Percentiles rank a stretch among this genome's conserved stretches.
Evolutionary conservation across 2,329 filamentous ascomycete genomes (phyloP).

Genomic region (Aureobasidium sp.): DNA sequence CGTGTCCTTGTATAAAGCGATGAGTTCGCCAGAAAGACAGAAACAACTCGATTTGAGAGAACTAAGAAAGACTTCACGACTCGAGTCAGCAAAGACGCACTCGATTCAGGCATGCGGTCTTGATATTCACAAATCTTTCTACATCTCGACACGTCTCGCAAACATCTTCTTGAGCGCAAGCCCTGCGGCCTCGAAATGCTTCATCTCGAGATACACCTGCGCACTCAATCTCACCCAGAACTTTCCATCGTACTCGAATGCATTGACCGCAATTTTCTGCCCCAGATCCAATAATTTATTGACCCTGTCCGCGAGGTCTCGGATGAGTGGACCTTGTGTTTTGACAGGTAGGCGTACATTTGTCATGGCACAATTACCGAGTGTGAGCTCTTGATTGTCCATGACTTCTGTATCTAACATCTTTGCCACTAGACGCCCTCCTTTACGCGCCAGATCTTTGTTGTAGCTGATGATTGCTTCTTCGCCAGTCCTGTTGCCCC

Average conservation of each 20-base stretch:
- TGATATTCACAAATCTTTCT: too few relatives aligned
- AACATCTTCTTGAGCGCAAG: background rate
- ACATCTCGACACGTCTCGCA: too few relatives aligned
- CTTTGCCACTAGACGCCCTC: constrained; percentile 65
- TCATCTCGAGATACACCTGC: constrained; percentile 84
- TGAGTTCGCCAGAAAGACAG: too few relatives aligned
- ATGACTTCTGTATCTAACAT: constrained; percentile 76
- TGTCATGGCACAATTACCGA: constrained; percentile 65
- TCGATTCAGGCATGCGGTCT: too few relatives aligned
- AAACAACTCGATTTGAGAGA: too few relatives aligned
- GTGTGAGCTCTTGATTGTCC: constrained; percentile 61
- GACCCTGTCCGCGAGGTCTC: constrained; percentile 46
- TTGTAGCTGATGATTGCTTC: constrained; percentile 71
- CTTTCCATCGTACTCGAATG: constrained; percentile 65
- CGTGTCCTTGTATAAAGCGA: too few relatives aligned
- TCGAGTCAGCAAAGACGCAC: too few relatives aligned
- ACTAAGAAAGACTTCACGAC: too few relatives aligned
- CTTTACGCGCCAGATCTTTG: constrained; percentile 67
- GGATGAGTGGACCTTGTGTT: constrained; percentile 31
- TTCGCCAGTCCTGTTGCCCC: constrained; percentile 66
- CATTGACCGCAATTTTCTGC: constrained; percentile 77
- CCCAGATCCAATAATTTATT: constrained; percentile 47
- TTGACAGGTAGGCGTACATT: constrained; percentile 79
- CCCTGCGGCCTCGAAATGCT: constrained; percentile 80
- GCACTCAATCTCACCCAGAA: constrained; percentile 81